phyloP scores from a whole-genome alignment of 768 basidiomycete species.

The Steccherinum ochraceum region DNA sequence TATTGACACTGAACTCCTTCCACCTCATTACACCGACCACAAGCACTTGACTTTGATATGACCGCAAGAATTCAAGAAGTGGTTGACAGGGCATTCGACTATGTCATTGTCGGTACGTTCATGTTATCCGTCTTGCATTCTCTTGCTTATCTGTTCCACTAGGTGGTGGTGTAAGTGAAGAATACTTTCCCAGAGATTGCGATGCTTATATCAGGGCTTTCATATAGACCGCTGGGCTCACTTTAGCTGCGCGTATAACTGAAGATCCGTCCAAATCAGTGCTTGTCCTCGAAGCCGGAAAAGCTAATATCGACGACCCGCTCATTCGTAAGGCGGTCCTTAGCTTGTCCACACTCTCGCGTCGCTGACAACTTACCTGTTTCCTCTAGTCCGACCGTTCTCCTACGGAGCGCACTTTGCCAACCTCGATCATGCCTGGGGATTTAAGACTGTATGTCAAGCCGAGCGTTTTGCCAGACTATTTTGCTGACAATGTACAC shows the following conservation, averaged over 20 bases:
- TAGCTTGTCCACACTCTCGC: too few relatives aligned
- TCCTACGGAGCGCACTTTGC: background rate
- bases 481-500: background rate
- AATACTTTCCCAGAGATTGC: background rate
- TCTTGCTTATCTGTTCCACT: too few relatives aligned
- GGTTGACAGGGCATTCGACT: slow-evolving; percentile 3
- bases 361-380: background rate
- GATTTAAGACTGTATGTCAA: background rate
- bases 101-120: slow-evolving; percentile 2
- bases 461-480: background rate
- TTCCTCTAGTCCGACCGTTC: background rate
- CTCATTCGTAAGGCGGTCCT: background rate
- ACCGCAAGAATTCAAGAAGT: background rate
- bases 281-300: slow-evolving; percentile 1
- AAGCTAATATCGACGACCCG: slow-evolving; percentile 1
- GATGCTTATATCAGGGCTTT: background rate
- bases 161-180: slow-evolving; percentile 9
- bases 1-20: too few relatives aligned
- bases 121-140: background rate
- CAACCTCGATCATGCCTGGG: background rate
- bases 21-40: too few relatives aligned
- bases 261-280: background rate
- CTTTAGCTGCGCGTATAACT: background rate
- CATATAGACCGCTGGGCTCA: background rate
- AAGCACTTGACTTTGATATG: too few relatives aligned